phyloP scores from a whole-genome alignment of 768 basidiomycete species.

The Mycena capillaripes region DNA sequence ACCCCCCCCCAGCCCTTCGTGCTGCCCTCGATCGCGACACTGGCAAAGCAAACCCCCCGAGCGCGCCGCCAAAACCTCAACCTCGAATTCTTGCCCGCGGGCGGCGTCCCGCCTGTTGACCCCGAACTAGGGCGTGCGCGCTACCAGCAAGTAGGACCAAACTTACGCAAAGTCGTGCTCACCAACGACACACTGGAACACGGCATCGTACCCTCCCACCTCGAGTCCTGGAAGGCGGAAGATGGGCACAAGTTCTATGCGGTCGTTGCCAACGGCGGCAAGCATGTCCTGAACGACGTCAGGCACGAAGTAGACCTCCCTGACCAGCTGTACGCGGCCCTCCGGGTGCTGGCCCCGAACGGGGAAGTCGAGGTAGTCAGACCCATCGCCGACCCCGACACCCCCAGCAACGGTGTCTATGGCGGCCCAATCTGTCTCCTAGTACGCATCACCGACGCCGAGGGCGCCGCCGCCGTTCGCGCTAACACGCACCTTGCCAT shows the following conservation, averaged over 20 bases:
- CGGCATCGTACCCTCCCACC: not conserved
- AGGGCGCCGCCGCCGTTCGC: not conserved
- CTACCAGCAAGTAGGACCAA: not conserved
- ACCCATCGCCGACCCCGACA: not conserved
- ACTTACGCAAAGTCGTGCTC: not conserved
- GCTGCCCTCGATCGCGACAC: not conserved
- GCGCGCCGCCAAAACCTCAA: not conserved
- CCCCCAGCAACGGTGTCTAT: not conserved
- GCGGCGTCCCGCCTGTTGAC: not conserved
- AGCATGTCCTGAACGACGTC: not conserved
- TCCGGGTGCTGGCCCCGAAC: not conserved
- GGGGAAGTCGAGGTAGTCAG: not conserved
- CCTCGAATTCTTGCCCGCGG: not conserved
- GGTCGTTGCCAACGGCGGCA: not conserved
- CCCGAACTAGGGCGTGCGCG: not conserved
- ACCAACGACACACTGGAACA: not conserved
- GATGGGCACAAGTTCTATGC: not conserved
- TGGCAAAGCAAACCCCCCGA: not conserved
- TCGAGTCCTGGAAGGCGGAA: not conserved
- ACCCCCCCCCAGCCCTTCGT: too few species aligned
- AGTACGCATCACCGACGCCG: not conserved
- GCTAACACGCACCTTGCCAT: not conserved
- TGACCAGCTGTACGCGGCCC: not conserved
- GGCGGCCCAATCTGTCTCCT: not conserved
- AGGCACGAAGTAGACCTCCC: not conserved